phyloP scores from a whole-genome alignment of 2,329 filamentous ascomycete species.

The Botrytis aclada region DNA sequence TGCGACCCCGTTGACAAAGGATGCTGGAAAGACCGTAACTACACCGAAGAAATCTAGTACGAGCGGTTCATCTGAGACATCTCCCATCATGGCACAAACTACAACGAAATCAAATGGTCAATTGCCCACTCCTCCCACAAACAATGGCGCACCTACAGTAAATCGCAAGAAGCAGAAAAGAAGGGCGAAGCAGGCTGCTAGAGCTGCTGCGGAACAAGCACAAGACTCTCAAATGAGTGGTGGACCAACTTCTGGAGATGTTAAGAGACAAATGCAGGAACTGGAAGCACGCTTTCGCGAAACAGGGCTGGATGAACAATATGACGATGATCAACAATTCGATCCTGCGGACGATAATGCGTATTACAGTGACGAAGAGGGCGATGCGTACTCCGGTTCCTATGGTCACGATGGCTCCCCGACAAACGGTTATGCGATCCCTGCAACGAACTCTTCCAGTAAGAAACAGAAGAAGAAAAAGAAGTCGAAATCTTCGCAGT shows the following conservation, averaged over 20 bases:
- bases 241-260: slow-evolving; percentile 22
- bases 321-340: slow-evolving; percentile 38
- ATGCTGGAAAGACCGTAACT: slow-evolving; percentile 67
- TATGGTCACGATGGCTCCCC: slow-evolving; percentile 37
- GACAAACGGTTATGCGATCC: slow-evolving; percentile 34
- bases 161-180: slow-evolving; percentile 97
- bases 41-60: slow-evolving; percentile 53
- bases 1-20: slow-evolving; percentile 64
- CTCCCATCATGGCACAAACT: slow-evolving; percentile 43
- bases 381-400: slow-evolving; percentile 37
- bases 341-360: slow-evolving; percentile 50
- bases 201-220: slow-evolving; percentile 36
- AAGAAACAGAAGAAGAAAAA: slow-evolving; percentile 44
- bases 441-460: slow-evolving; percentile 28
- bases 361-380: slow-evolving; percentile 56
- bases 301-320: slow-evolving; percentile 32
- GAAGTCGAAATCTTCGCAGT: slow-evolving; percentile 35
- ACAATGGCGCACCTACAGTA: slow-evolving; percentile 48
- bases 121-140: slow-evolving; percentile 30
- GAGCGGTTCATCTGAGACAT: slow-evolving; percentile 53
- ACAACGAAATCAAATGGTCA: slow-evolving; percentile 36
- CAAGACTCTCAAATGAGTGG: slow-evolving; percentile 27
- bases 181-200: slow-evolving; percentile 64
- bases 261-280: slow-evolving; percentile 33
- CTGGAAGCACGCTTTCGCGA: slow-evolving; percentile 34